A percentile compares a stretch with the other conserved stretches of the same genome.
Conservation (phyloP, 2,329 filamentous ascomycete genomes). For the Aschersonia sp. region DNA sequence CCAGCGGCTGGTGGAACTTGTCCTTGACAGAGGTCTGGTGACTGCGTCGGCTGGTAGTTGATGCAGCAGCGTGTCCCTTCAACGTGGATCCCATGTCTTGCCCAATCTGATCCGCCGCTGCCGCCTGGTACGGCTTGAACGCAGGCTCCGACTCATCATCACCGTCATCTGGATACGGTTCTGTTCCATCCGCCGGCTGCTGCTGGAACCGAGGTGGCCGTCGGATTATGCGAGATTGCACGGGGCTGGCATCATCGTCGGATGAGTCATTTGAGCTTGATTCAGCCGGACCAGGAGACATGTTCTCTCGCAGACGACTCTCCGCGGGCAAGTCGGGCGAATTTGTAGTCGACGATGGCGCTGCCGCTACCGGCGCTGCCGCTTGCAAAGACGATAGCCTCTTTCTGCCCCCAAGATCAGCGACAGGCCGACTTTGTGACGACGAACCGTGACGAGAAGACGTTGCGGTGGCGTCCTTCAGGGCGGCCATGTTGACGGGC, state of each 20-base stretch:
- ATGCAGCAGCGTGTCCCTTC: slow-evolving; percentile 24
- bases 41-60: slow-evolving; percentile 14
- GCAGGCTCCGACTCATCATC: slow-evolving; percentile 43
- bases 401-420: slow-evolving; percentile 15
- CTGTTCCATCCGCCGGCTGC: slow-evolving; percentile 14
- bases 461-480: slow-evolving; percentile 19
- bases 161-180: slow-evolving; percentile 32
- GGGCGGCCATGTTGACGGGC: slow-evolving; percentile 29
- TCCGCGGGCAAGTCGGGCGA: slow-evolving; percentile 9
- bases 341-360: slow-evolving; percentile 13
- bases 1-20: slow-evolving; percentile 32
- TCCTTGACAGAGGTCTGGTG: slow-evolving; percentile 16
- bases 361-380: slow-evolving; percentile 7
- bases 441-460: slow-evolving; percentile 8
- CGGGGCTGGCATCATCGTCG: slow-evolving; percentile 35
- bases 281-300: slow-evolving; percentile 22
- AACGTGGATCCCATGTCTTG: slow-evolving; percentile 39
- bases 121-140: slow-evolving; percentile 32
- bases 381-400: slow-evolving; percentile 27
- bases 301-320: slow-evolving; percentile 9
- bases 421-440: slow-evolving; percentile 10
- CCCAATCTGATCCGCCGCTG: slow-evolving; percentile 18
- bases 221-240: slow-evolving; percentile 44
- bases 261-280: slow-evolving; percentile 25
- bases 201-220: slow-evolving; percentile 38